Base-by-base conservation (phyloP, 2,329 filamentous ascomycete genomes). In the Xylariaceae sp. region DNA sequence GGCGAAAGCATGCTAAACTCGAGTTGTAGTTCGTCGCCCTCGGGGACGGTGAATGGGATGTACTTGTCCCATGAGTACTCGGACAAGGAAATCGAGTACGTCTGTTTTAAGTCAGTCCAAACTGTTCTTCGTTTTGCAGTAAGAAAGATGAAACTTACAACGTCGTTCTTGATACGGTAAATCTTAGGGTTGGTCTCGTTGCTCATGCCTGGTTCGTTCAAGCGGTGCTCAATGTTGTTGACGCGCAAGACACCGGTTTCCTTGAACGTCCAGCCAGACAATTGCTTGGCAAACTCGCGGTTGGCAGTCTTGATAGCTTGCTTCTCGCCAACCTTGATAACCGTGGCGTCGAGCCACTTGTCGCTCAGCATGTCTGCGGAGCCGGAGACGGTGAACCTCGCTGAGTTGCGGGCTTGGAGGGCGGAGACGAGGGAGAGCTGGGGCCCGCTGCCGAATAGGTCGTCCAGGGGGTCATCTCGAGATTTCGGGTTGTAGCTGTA, bases 1-100 rank as follows among this genome's bases (percentile, higher is more conserved):
- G 94, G 93, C 1, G 93, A 97, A 43, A 99, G 87, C 94, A 97
- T 99, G 75, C 86, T 92, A 78, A 97, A 97, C 73, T 99, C 94
- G 56, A 99, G 89, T 73, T 99, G 94, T 33, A 99, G 69, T 28
- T 77, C 79, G 69, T 99, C 94, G 56, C 74, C 78, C 9, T 78
- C 67, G 18, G 90, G 85, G 17, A 88, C 76, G 39, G 76, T 76
- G 73, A 91, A 97, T 42, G 92, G 88, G 6, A 76, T 73, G 77
- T 86, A 95, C 66, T 84, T 81, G 69, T 89, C 83, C 75, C 84
- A 85, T 45, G 74, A 73, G 71, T 90, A 96, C 71, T 97, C 91
- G 22, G 92, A 96, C 48, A 99, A 66, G 59, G 93, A 92, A 68
- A 97, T 93, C 66, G 80, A 82, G 77, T 92, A 97, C 56, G 87